A percentile compares a stretch with the other conserved stretches of the same genome.
These are phyloP conservation scores for Calcarisporium arbuscula DNA, from an alignment of 2,329 filamentous ascomycete genomes.

Conservation along the genomic window DNA sequence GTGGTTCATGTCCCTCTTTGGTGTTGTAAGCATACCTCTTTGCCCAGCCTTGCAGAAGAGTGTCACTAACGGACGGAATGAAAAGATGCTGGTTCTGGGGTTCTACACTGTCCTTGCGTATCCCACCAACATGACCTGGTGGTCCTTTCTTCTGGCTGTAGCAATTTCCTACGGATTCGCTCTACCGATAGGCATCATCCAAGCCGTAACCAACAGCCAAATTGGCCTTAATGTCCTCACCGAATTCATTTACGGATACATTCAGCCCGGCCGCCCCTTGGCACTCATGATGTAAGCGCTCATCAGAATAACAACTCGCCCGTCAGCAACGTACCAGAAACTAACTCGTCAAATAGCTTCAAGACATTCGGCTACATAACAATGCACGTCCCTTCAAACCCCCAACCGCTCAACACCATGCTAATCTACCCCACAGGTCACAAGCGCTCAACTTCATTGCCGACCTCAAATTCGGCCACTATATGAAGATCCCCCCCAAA, in stretches of 20 bases:
- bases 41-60: accelerated
- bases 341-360: slow-evolving; percentile 34
- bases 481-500: slow-evolving; percentile 64
- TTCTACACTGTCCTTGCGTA: slow-evolving; percentile 52
- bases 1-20: slow-evolving; percentile 58
- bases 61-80: not conserved
- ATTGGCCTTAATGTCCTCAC: slow-evolving; percentile 70
- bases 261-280: slow-evolving; percentile 64
- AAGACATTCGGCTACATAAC: slow-evolving; percentile 59
- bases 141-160: slow-evolving; percentile 63
- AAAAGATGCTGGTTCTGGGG: slow-evolving; percentile 46
- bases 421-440: slow-evolving; percentile 27
- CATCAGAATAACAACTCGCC: not conserved
- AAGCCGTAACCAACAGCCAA: slow-evolving; percentile 64
- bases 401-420: not conserved
- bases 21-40: slow-evolving; percentile 33
- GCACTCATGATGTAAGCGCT: slow-evolving; percentile 61
- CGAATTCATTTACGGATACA: slow-evolving; percentile 69
- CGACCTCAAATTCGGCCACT: slow-evolving; percentile 66
- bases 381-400: slow-evolving; percentile 31
- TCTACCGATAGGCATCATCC: slow-evolving; percentile 62
- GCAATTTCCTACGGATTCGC: slow-evolving; percentile 58
- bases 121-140: slow-evolving; percentile 64
- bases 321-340: not conserved
- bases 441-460: slow-evolving; percentile 59